Evolutionary conservation across 257 asterid species (phyloP).

Genomic region (Cynanchum wilfordii): DNA sequence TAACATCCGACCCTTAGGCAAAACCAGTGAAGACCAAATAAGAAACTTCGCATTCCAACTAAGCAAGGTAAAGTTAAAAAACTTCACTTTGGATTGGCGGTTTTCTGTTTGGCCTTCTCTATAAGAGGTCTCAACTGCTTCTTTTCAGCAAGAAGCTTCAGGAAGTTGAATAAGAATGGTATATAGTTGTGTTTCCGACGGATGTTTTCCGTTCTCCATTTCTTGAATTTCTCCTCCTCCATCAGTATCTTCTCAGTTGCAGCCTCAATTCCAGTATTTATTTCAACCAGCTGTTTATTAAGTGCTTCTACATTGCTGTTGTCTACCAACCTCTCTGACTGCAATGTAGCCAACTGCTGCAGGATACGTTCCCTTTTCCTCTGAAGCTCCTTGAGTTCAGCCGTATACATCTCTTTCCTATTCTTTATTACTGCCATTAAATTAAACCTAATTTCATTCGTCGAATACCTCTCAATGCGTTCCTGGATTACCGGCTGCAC

Average conservation of each 20-base stretch:
- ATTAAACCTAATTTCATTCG: conserved; percentile 85
- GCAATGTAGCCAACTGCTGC: conserved; percentile 66
- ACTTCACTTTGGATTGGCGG: conserved; percentile 43
- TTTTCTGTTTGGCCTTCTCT: conserved; percentile 91
- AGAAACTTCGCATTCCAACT: conserved; percentile 16
- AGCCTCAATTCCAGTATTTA: conserved; percentile 70
- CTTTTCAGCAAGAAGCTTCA: conserved; percentile 99
- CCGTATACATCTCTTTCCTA: conserved; percentile 73
- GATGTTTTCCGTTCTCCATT: conserved; percentile 87
- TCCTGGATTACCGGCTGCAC: conserved; percentile 92
- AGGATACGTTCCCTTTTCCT: conserved; percentile 73
- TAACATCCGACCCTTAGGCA: background rate
- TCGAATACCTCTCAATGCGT: conserved; percentile 79
- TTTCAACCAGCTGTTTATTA: conserved; percentile 54
- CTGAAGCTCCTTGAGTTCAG: conserved; percentile 92
- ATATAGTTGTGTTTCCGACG: conserved; percentile 90
- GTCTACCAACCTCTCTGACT: conserved; percentile 72
- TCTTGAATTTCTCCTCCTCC: conserved; percentile 98
- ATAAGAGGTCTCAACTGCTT: conserved; percentile 98
- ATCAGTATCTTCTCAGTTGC: conserved; percentile 86
- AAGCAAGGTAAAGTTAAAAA: conserved; percentile 7
- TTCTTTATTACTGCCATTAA: conserved; percentile 83
- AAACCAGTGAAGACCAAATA: background rate
- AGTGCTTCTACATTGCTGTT: conserved; percentile 57
- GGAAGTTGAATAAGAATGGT: conserved; percentile 88